Conservation (phyloP, 805 yeast genomes). For the Schizosaccharomyces cryophilus region DNA sequence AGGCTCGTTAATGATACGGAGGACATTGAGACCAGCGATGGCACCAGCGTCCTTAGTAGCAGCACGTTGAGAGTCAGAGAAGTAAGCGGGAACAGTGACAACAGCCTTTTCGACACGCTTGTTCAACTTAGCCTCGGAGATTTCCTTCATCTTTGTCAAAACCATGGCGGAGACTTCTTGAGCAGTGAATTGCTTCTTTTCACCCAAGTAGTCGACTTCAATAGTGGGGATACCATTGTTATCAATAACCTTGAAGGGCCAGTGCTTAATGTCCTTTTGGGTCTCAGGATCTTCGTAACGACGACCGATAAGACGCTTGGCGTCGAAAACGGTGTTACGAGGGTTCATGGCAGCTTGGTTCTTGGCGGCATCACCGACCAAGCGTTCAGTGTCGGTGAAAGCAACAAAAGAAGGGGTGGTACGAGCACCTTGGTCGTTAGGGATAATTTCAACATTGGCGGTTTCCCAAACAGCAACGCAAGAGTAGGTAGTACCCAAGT, state of each 20-base stretch:
- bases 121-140: constrained; percentile 65
- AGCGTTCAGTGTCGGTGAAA: constrained; percentile 75
- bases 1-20: constrained; percentile 72
- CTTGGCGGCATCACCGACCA: constrained; percentile 92
- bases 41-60: constrained; percentile 79
- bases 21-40: constrained; percentile 62
- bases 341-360: constrained; percentile 93
- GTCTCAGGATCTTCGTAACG: constrained; percentile 62
- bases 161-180: constrained; percentile 92
- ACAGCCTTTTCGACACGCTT: constrained; percentile 62
- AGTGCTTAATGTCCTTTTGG: constrained; percentile 74
- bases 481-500: constrained; percentile 12
- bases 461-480: constrained; percentile 22
- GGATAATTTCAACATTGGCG: constrained; percentile 84
- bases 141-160: constrained; percentile 64
- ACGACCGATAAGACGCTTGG: constrained; percentile 86
- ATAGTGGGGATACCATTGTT: constrained; percentile 47
- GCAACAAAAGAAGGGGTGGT: constrained; percentile 93
- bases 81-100: constrained; percentile 69
- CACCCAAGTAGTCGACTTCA: constrained; percentile 62
- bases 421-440: constrained; percentile 97
- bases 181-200: constrained; percentile 68
- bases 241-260: constrained; percentile 67
- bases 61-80: constrained; percentile 74
- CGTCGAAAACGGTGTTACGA: constrained; percentile 32